A percentile compares a stretch with the other conserved stretches of the same genome.
phyloP scores from a whole-genome alignment of 176 grass and related monocot genomes.

The Panicum miliaceum region DNA sequence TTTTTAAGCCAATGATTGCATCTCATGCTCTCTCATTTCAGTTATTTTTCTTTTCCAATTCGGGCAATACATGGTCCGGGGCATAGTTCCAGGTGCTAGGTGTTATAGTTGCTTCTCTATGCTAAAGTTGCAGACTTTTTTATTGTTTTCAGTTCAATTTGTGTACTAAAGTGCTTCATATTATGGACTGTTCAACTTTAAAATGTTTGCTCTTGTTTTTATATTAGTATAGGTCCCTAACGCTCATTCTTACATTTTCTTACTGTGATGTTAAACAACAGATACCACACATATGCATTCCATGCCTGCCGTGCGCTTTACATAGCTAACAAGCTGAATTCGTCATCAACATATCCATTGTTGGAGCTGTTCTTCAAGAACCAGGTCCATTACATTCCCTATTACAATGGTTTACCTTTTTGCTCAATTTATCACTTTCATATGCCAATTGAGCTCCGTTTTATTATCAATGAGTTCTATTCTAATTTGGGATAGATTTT shows the following conservation, averaged over 20 bases:
- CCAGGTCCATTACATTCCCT: conserved; percentile 52
- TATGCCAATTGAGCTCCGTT: not conserved
- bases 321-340: conserved; percentile 89
- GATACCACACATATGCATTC: conserved; percentile 86
- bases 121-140: not conserved
- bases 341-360: conserved; percentile 82
- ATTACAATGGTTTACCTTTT: not conserved
- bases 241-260: not conserved
- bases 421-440: not conserved
- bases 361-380: conserved; percentile 89
- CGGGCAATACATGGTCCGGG: not conserved
- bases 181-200: not conserved
- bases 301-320: conserved; percentile 83
- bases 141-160: not conserved
- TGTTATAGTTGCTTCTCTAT: not conserved
- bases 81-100: not conserved
- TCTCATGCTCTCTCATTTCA: not conserved
- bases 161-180: not conserved
- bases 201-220: not conserved
- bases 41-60: not conserved
- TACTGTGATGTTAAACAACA: conserved; percentile 43
- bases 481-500: not conserved
- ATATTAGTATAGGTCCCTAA: not conserved
- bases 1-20: not conserved
- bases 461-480: not conserved